Base-by-base conservation (phyloP, 1,284 basidiomycete genomes). In the Microbotryum scabiosae region DNA sequence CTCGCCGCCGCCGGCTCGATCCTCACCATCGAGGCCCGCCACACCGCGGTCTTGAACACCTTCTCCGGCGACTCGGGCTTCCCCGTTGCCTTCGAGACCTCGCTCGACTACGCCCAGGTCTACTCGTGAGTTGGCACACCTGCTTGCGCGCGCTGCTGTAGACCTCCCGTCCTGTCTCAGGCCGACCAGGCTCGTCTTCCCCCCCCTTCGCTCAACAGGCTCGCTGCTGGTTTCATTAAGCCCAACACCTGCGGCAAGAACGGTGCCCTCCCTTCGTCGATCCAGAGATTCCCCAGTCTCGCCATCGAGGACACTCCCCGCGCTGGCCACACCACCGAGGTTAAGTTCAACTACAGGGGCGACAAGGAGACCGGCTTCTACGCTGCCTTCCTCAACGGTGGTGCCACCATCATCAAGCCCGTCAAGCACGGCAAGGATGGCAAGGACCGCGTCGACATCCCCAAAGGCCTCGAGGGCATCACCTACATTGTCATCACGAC, bases 11-110 rank as follows among this genome's bases (percentile, higher is more conserved):
- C 71, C 3, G 73, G 61, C 12, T 59, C 61, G 18, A 69, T 80
- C 21, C 73, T 82, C 1, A 73, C 77, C 3, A 79, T 78, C 26
- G 79, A 78, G 41, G 75, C 79, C 0, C 78, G 81, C 44, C 77
- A 83, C n/a, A 79, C 80, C 4, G 62, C 63, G 3, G 73, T 76
- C 32, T 63, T 81, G 26, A 79, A 79, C 63, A 21, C 26, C 50
- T 25, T 52, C 51, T n/a, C 23, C 21, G 63, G 58, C 26, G 32
- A 43, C 4, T 36, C 50, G 5, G 64, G 60, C 3, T 65, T 65
- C 64, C 64, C 64, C 30, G 43, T 49, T 6, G 6, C 64, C 2
- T 72, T 64, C 57, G 67, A 70, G 5, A 68, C 69, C 2, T 57
- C 69, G 12, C 57, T 72, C 5, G 60, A 68, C 57, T 69, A 70